phyloP scores from a whole-genome alignment of 2,329 filamentous ascomycete species.

The Colletotrichum tamarilloi region DNA sequence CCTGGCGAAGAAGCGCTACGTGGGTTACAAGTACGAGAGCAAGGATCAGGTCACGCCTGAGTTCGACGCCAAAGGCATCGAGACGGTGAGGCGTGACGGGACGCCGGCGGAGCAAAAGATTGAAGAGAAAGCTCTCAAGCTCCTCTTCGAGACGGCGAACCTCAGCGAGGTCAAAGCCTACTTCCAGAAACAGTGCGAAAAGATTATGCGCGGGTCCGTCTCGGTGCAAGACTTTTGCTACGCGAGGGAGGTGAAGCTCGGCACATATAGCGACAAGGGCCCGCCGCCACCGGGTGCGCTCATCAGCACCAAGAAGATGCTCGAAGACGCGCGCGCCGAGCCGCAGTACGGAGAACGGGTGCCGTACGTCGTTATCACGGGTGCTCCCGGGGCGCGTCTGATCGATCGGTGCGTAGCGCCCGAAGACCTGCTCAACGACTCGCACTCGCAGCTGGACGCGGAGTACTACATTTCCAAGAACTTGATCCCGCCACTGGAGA shows the following conservation, averaged over 20 bases:
- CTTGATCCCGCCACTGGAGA: conserved; percentile 91
- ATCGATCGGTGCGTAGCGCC: conserved; percentile 92
- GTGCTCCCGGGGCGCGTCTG: conserved; percentile 85
- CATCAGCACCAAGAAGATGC: conserved; percentile 87
- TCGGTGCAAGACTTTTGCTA: conserved; percentile 97
- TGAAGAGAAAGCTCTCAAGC: conserved; percentile 88
- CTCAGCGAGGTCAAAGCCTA: conserved; percentile 89
- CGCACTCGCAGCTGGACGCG: conserved; percentile 84
- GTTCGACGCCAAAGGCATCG: conserved; percentile 98
- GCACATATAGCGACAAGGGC: conserved; percentile 86
- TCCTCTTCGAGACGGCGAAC: conserved; percentile 91
- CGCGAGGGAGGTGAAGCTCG: conserved; percentile 89
- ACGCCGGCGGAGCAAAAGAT: conserved; percentile 97
- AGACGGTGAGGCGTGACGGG: conserved; percentile 93
- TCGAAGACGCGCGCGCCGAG: conserved; percentile 85
- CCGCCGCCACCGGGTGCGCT: conserved; percentile 87
- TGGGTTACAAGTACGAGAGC: conserved; percentile 95
- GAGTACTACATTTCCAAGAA: conserved; percentile 99
- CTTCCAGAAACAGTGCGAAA: conserved; percentile 89
- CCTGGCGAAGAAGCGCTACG: conserved; percentile 96
- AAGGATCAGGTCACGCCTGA: conserved; percentile 81
- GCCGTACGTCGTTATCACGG: conserved; percentile 92
- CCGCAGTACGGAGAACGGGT: conserved; percentile 96
- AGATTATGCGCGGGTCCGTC: conserved; percentile 90
- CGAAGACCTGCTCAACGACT: conserved; percentile 81